Evolutionary conservation across 345 rosid species (phyloP), one percentile per base, ranked within the genome.

Genomic region (Melaleuca quinquenervia): DNA sequence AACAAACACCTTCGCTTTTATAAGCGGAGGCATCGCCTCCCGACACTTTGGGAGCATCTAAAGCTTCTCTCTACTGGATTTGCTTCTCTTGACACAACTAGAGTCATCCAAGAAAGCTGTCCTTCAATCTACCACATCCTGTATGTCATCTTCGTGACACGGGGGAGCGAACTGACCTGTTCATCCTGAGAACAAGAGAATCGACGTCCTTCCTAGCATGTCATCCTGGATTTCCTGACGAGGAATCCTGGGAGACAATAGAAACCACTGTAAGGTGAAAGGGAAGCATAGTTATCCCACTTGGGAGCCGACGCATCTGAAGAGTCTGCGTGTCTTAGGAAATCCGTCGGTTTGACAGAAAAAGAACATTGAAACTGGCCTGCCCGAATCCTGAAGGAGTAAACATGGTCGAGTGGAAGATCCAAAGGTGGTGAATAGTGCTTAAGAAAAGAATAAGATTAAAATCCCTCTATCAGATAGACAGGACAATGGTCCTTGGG

Each of bases 371-470:
- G n/a, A 55, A 24, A 55, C 27, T 55, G 27, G 62, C 26, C n/a
- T n/a, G 62, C 36, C 74, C n/a, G 74, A 60, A 60, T n/a, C 74
- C 74, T n/a, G 36, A 18, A 60, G 74, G 20, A 60, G 36, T 8
- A 58, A 58, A 58, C 70, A 58, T 6, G 74, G 20, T 60, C 20
- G 27, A 13, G 36, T 27, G 74, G 18, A 60, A 60, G 74, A 60
- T 27, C 74, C 27, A 36, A 5, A 60, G 20, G 20, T 27, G 74
- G 27, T 60, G 36, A 60, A 60, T 60, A 27, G 74, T 13, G 20
- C 74, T 24, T 0, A 60, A 18, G 36, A 32, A 27, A 60, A n/a
- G 0, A 60, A 13, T 7, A 0, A 27, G 0, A 27, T 27, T 60
- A 18, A 60, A 60, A n/a, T 27, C 36, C 74, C 74, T 3, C 74